Conservation (phyloP, 2,329 filamentous ascomycete genomes). For the Xylaria sp. region DNA sequence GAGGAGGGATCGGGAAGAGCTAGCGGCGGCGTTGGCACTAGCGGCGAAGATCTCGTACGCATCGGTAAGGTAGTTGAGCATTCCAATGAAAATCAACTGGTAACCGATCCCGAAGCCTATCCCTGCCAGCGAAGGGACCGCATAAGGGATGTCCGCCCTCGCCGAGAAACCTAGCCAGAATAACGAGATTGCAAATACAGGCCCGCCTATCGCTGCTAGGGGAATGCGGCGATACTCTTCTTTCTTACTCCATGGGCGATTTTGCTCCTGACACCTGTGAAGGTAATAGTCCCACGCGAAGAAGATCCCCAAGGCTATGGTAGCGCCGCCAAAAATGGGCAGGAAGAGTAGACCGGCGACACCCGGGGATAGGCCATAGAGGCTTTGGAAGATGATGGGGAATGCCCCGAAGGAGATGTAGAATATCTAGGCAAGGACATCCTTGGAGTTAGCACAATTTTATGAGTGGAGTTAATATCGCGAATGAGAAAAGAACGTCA, state of each 20-base stretch:
- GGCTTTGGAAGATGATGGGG: constrained; percentile 72
- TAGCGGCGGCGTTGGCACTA: constrained; percentile 64
- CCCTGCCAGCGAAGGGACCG: constrained; percentile 69
- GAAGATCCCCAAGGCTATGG: constrained; percentile 69
- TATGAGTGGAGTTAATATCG: too few species aligned
- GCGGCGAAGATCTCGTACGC: constrained; percentile 75
- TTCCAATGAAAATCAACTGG: constrained; percentile 71
- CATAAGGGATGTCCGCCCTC: constrained; percentile 59
- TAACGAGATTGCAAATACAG: constrained; percentile 66
- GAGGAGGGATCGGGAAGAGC: constrained; percentile 60
- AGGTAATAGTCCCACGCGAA: constrained; percentile 73
- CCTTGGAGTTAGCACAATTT: constrained; percentile 9
- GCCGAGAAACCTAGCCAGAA: constrained; percentile 73
- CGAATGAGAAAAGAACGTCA: too few species aligned
- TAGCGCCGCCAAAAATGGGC: constrained; percentile 72
- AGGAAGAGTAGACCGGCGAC: constrained; percentile 75
- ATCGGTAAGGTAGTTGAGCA: constrained; percentile 63
- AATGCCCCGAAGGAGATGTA: constrained; percentile 83
- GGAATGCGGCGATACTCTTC: constrained; percentile 78
- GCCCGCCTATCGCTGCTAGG: constrained; percentile 76
- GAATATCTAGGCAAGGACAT: constrained; percentile 54
- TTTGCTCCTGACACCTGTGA: constrained; percentile 59
- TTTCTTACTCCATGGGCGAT: constrained; percentile 67
- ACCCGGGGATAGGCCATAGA: constrained; percentile 73
- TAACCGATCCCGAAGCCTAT: constrained; percentile 71